Evolutionary conservation across 2,329 filamentous ascomycete species (phyloP), one percentile per base, ranked within the genome.

Genomic region (Colletotrichum navitas): DNA sequence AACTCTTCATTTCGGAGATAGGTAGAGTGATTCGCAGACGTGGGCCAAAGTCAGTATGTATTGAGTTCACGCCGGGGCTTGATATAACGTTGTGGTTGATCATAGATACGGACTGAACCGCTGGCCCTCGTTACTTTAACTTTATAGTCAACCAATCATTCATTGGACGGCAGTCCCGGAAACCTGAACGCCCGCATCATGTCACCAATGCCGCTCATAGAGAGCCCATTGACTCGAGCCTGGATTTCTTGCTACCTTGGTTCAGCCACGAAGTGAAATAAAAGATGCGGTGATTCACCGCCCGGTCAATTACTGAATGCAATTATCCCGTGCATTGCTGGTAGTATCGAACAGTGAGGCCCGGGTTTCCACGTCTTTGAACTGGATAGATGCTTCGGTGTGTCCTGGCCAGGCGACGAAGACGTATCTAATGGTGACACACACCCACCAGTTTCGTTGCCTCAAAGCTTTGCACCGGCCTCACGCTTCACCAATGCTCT

Each of bases 401-500:
- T 16, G 3, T 16, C 24, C 16, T 12, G 29, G 10, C 51, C 8
- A n/a, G 52, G 11, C 5, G 21, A 14, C 18, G 11, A 10, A n/a
- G 43, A n/a, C 52, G 29, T 3, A n/a, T n/a, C 2, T 12, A 11
- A n/a, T 4, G 16, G 29, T 14, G n/a, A 21, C 2, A 18, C 1
- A 21, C n/a, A 18, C 6, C 7, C n/a, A 3, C 21, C 34, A 18
- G 18, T 26, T 11, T 11, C 24, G 12, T 18, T 41, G 34, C 7
- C n/a, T 64, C 3, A 72, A 3, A 72, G 55, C 34, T 72, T 72
- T 3, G 70, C 67, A 11, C 45, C 47, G 24, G 41, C 58, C 73
- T 77, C 80, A 76, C n/a, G 76, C 78, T 76, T 75, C 75, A 74
- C 82, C 81, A 52, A 81, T 74, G 16, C 83, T 79, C 71, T 66